Conservation (phyloP, 1,139 yeast genomes). For the Pichia sp. region DNA sequence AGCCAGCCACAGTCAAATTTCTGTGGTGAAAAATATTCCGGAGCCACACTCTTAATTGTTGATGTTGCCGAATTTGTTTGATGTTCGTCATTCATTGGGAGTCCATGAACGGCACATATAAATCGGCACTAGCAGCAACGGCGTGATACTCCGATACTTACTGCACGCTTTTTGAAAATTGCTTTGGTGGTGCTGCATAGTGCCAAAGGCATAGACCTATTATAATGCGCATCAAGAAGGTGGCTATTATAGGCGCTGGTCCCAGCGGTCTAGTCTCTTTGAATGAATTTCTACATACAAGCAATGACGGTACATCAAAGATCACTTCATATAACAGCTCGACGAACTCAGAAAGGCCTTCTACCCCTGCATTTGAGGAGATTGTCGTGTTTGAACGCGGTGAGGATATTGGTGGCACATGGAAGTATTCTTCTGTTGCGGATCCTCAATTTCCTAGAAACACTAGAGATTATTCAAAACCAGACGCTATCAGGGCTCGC, state of each 20-base stretch:
- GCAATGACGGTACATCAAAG: slow-evolving; percentile 26
- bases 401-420: slow-evolving; percentile 31
- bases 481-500: slow-evolving; percentile 11
- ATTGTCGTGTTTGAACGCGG: slow-evolving; percentile 34
- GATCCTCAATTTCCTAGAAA: slow-evolving; percentile 13
- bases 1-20: too few species aligned
- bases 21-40: too few species aligned
- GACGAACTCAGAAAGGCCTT: slow-evolving; percentile 1
- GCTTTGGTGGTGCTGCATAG: too few species aligned
- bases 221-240: slow-evolving; percentile 14
- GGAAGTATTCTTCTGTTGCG: slow-evolving; percentile 23
- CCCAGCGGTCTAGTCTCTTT: slow-evolving; percentile 32
- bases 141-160: too few species aligned
- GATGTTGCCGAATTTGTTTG: too few species aligned
- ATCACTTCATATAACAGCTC: slow-evolving; percentile 10
- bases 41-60: too few species aligned
- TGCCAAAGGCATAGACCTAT: too few species aligned
- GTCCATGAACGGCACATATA: too few species aligned
- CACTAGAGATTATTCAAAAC: slow-evolving; percentile 11
- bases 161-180: too few species aligned
- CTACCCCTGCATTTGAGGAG: slow-evolving; percentile 24
- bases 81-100: too few species aligned
- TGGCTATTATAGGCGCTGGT: slow-evolving; percentile 35
- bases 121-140: too few species aligned
- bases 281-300: slow-evolving; percentile 29